A percentile compares a stretch with the other conserved stretches of the same genome.
Evolutionary conservation across 495 filamentous ascomycete species (phyloP).

Genomic region (Penicillium crystallinum): DNA sequence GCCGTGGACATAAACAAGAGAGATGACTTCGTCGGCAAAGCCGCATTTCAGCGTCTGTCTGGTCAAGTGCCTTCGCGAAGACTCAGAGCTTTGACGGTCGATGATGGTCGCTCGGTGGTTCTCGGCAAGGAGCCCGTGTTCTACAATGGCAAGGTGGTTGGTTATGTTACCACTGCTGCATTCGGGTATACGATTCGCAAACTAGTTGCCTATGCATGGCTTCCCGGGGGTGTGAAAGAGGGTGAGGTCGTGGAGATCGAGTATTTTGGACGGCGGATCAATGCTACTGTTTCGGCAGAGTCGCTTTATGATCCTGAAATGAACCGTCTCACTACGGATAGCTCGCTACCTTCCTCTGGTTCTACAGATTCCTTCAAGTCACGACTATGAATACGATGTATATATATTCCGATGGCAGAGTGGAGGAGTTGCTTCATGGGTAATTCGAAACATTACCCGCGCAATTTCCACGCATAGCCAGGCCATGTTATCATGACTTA

Average conservation of each 20-base stretch:
- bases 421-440: too few species aligned
- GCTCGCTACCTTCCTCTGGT: slow-evolving; percentile 1
- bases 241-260: slow-evolving; percentile 41
- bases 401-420: too few species aligned
- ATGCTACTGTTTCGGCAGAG: slow-evolving; percentile 35
- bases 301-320: slow-evolving; percentile 38
- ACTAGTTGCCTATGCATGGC: slow-evolving; percentile 44
- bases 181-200: slow-evolving; percentile 44
- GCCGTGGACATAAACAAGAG: slow-evolving; percentile 33
- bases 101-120: slow-evolving; percentile 42
- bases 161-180: slow-evolving; percentile 46
- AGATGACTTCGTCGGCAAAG: slow-evolving; percentile 36
- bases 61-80: slow-evolving; percentile 21
- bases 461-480: too few species aligned
- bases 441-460: too few species aligned
- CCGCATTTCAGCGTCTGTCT: slow-evolving; percentile 25
- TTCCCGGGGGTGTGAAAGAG: slow-evolving; percentile 30
- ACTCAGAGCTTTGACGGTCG: slow-evolving; percentile 38
- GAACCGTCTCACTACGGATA: slow-evolving; percentile 19
- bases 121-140: slow-evolving; percentile 50
- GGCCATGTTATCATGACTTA: too few species aligned
- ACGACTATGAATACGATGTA: background rate
- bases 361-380: slow-evolving; percentile 11
- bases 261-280: slow-evolving; percentile 42
- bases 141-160: slow-evolving; percentile 27